Conservation (phyloP, 805 yeast genomes). For the Tetrapisispora iriomotensis region DNA sequence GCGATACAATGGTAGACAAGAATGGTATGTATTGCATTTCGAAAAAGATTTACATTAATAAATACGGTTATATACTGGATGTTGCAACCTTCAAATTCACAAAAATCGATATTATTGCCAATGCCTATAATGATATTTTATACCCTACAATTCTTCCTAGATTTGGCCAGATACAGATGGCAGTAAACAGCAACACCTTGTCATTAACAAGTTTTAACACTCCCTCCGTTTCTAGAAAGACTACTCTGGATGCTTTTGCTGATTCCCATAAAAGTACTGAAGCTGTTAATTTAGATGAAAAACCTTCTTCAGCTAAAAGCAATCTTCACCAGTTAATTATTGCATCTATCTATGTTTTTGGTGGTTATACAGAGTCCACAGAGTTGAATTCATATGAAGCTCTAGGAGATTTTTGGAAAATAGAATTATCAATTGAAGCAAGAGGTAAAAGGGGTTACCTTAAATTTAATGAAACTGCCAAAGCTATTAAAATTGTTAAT, state of each 20-base stretch:
- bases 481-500: conserved; percentile 25
- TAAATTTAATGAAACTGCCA: conserved; percentile 31
- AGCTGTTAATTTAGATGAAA: not conserved
- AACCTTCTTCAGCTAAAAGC: not conserved
- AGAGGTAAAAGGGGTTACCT: conserved; percentile 29
- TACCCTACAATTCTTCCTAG: conserved; percentile 30
- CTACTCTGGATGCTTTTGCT: not conserved
- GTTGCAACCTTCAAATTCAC: conserved; percentile 38
- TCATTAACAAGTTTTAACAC: not conserved
- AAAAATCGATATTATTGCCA: conserved; percentile 33
- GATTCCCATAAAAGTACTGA: not conserved
- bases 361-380: conserved; percentile 36
- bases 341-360: conserved; percentile 32
- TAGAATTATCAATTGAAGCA: conserved; percentile 31
- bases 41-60: conserved; percentile 40
- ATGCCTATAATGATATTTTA: conserved; percentile 23
- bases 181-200: not conserved
- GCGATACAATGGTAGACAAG: conserved; percentile 20
- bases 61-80: conserved; percentile 53
- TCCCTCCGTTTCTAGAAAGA: not conserved
- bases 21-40: conserved; percentile 31
- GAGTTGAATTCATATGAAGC: conserved; percentile 26
- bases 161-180: conserved; percentile 32
- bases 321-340: conserved; percentile 3
- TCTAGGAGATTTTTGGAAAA: conserved; percentile 34